These are phyloP conservation scores for Peterozyma xylosa DNA, from an alignment of 805 yeast species.

Conservation along the genomic window DNA sequence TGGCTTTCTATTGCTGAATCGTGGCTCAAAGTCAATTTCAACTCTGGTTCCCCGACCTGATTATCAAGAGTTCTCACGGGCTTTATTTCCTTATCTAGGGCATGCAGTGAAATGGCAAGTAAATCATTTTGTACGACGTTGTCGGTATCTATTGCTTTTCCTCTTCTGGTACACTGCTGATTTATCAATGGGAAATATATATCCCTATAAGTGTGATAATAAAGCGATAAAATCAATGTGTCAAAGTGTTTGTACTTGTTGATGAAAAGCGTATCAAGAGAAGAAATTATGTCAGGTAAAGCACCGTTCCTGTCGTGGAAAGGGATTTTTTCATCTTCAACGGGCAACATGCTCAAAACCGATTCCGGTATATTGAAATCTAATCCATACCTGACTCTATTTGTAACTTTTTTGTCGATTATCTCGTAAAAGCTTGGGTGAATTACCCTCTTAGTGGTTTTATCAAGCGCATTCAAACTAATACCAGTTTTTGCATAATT, in stretches of 20 bases:
- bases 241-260: neutral
- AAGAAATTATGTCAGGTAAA: neutral
- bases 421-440: constrained; percentile 4
- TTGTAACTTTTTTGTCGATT: neutral
- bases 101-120: no score
- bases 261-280: constrained; percentile 1
- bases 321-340: neutral
- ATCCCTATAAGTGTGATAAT: constrained; percentile 1
- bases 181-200: constrained; percentile 1
- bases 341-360: neutral
- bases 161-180: no score
- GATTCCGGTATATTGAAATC: neutral
- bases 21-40: no score
- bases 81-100: no score
- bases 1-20: no score
- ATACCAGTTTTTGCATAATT: no score
- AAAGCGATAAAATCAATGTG: neutral
- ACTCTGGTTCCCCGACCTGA: no score
- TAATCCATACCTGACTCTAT: neutral
- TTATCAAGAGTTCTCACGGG: no score
- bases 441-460: neutral
- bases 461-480: neutral
- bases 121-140: no score
- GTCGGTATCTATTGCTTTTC: no score
- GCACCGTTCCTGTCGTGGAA: constrained; percentile 4